Evolutionary conservation across 2,329 filamentous ascomycete species (phyloP), one percentile per base, ranked within the genome.

Genomic region (Aspergillus viridinutans): DNA sequence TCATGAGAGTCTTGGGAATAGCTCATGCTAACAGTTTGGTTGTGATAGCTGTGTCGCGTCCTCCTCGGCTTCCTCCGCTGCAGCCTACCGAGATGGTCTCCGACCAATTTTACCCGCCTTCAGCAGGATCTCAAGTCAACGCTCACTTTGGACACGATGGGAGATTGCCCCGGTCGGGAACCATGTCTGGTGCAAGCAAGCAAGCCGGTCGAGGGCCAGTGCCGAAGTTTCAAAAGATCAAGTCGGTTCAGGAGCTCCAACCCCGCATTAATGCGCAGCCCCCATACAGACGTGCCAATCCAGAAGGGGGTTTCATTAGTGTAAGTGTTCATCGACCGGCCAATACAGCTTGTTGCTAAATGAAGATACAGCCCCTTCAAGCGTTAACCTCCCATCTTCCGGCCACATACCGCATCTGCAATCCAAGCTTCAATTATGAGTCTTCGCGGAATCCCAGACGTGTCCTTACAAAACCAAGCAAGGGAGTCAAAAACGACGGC

Each of bases 351-450:
- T 45, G 59, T 48, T 55, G 49, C 61, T 70, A 62, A 70, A 51
- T 17, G n/a, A 9, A 9, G 9, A 54, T 43, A 45, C 71, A 96
- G 91, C 94, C 94, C 50, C 83, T 99, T 51, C 93, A 97, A 88
- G 93, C 94, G 50, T 82, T 99, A 59, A 99, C 94, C 1, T 89
- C 90, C 43, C 92, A 97, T 68, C 81, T 99, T 21, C 93, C 94
- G 17, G 89, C 92, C 4, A 97, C 94, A 1, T 99, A 99, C 78
- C 89, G 94, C 67, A 97, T 99, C 74, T 99, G 94, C 80, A 99
- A 99, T 72, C 92, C 92, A 3, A 87, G 85, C 68, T 99, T 99
- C 82, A 97, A 99, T 79, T 99, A 99, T 77, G 94, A 99, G 73
- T 97, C 94, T 17, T 97, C 94, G 54, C 86, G 94, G 64, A 99